Conservation (phyloP, 129 eudicot species). For the Artemisia tridentata region DNA sequence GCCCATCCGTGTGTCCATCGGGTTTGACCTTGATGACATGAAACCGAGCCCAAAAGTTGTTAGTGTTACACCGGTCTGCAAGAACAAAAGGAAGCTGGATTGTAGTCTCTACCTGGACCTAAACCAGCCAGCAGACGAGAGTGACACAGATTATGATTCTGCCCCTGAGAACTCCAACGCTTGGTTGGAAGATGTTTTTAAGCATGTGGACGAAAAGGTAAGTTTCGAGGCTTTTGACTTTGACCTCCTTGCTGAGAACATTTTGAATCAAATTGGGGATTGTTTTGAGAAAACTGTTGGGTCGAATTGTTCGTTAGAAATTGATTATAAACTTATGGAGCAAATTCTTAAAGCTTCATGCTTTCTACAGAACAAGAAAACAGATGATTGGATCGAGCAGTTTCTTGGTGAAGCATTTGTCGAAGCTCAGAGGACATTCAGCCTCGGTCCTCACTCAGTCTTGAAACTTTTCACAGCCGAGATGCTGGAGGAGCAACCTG, state of each 20-base stretch:
- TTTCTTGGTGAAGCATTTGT: conserved; percentile 58
- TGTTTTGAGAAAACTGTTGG: conserved; percentile 44
- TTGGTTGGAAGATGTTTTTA: conserved; percentile 65
- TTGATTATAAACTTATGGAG: conserved; percentile 53
- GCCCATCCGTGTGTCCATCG: conserved; percentile 45
- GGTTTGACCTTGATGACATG: conserved; percentile 56
- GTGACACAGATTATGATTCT: conserved; percentile 26
- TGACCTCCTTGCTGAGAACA: conserved; percentile 49
- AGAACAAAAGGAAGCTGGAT: conserved; percentile 71
- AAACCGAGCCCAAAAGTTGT: conserved; percentile 23
- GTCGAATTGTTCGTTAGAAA: conserved; percentile 53
- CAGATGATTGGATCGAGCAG: conserved; percentile 56
- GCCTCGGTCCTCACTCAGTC: conserved; percentile 46
- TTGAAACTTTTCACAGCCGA: conserved; percentile 49
- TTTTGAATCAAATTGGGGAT: conserved; percentile 32
- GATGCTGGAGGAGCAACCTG: conserved; percentile 35
- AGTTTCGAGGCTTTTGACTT: conserved; percentile 60
- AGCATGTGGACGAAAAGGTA: conserved; percentile 44
- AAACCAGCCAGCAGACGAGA: conserved; percentile 71
- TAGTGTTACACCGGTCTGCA: conserved; percentile 19
- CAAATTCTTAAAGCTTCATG: conserved; percentile 73
- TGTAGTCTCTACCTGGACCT: conserved; percentile 52
- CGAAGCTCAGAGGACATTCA: conserved; percentile 52
- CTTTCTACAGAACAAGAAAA: conserved; percentile 26
- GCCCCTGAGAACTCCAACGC: conserved; percentile 34